Evolutionary conservation across 805 yeast species (phyloP), one percentile per base, ranked within the genome.

Genomic region (Wickerhamomyces silvicola): DNA sequence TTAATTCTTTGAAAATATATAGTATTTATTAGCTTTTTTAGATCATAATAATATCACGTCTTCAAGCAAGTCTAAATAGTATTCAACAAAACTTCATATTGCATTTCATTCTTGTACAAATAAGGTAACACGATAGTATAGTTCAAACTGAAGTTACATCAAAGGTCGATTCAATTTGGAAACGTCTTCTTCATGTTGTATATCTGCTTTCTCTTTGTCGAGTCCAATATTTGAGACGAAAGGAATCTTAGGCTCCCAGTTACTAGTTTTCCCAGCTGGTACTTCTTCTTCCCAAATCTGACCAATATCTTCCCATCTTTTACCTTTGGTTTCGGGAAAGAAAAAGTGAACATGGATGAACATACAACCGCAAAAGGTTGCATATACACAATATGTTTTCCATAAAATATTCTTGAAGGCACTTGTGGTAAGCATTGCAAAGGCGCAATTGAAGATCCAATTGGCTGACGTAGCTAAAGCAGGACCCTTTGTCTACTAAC

Each of bases 401-500:
- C 59, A 53, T 24, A 39, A 36, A 36, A 55, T 43, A 18, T 47
- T 45, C 22, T 46, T 50, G 54, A 72, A 70, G 2, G 74, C 62
- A 1, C 62, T 46, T 16, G 81, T 81, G 10, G 81, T 72, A 54
- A 70, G 72, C 48, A 56, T 42, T 9, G 55, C 60, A 36, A 56
- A 45, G 11, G 61, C 51, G 30, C 51, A 55, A 34, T 50, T 50
- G 42, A 46, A 43, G 30, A 54, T 33, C 26, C 41, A 45, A 31
- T 36, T 41, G 26, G 40, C 42, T n/a, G 36, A 30, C 18, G 27
- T 25, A 15, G 30, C 23, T 28, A 70, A 57, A 15, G 78, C 66
- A 8, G 77, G 61, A 31, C 78, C 75, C 77, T 67, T 36, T 82
- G 77, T 64, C 84, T 72, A 23, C 33, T 35, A 10, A 43, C 22